phyloP scores from a whole-genome alignment of 2,329 filamentous ascomycete genomes.

The Aspergillus arachidicola region DNA sequence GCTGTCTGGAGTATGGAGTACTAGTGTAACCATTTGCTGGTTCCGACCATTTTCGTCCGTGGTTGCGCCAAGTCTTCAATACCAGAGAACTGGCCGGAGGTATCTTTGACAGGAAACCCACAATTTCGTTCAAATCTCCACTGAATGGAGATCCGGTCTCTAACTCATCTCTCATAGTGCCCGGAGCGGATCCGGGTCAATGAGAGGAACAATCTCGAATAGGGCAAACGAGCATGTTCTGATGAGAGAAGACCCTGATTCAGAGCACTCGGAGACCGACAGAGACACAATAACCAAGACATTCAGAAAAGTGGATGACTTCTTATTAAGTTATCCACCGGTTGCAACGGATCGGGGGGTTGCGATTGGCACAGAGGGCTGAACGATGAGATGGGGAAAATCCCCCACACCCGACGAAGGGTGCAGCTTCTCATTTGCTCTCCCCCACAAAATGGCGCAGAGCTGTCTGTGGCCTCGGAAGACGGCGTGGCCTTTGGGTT shows the following conservation, averaged over 20 bases:
- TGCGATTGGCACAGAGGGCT: constrained; percentile 15
- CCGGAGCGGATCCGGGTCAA: neutral
- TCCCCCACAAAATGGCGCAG: constrained; percentile 25
- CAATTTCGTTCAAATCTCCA: neutral
- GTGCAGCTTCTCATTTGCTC: constrained; percentile 12
- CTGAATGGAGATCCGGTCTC: neutral
- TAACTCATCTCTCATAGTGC: neutral
- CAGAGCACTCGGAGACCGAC: neutral
- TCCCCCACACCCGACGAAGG: constrained; percentile 23
- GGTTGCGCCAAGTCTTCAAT: constrained; percentile 17
- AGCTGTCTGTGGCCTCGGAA: constrained; percentile 3
- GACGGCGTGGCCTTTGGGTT: neutral
- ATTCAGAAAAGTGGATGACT: neutral
- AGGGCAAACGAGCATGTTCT: neutral
- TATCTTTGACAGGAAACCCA: constrained; percentile 2
- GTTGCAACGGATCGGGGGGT: constrained; percentile 6
- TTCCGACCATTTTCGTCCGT: constrained; percentile 1
- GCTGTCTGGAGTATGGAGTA: constrained; percentile 1
- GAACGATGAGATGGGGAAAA: constrained; percentile 16
- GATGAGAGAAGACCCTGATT: neutral
- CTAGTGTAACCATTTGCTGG: neutral
- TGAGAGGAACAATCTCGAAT: neutral
- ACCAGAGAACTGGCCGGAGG: neutral
- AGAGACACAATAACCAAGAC: neutral
- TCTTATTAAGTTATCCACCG: constrained; percentile 4